Evolutionary conservation across 2,329 filamentous ascomycete species (phyloP).

Genomic region (Furcasterigmium sp.): DNA sequence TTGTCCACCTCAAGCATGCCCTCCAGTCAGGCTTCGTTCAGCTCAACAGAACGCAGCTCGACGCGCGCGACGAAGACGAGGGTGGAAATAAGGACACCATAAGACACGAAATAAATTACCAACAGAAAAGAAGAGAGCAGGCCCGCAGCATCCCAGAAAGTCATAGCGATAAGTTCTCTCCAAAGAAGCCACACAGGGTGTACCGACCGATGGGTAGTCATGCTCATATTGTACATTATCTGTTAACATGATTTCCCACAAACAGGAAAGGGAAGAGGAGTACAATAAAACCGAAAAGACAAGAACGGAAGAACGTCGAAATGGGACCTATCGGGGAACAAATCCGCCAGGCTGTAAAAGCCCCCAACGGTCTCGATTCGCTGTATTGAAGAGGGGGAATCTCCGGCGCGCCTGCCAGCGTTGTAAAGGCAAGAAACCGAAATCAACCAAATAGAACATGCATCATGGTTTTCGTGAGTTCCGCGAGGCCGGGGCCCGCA

Average conservation of each 20-base stretch:
- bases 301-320: constrained; percentile 2
- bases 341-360: not conserved
- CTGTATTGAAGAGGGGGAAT: constrained; percentile 1
- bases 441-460: not conserved
- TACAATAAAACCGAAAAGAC: constrained; percentile 2
- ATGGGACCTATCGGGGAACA: not conserved
- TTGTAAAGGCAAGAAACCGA: not conserved
- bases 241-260: constrained; percentile 4
- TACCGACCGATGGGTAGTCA: no score
- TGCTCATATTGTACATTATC: constrained; percentile 13
- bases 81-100: no score
- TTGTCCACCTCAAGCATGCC: no score
- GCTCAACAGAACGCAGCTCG: no score
- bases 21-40: no score
- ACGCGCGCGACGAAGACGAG: no score
- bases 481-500: not conserved
- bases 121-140: no score
- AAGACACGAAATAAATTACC: no score
- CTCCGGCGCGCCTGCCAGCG: constrained; percentile 4
- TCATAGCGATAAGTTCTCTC: no score
- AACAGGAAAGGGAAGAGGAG: constrained; percentile 2
- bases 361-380: not conserved
- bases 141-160: no score
- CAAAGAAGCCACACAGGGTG: no score
- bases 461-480: not conserved